Conservation (phyloP, 1,284 basidiomycete species). For the Mrakiaceae sp. region DNA sequence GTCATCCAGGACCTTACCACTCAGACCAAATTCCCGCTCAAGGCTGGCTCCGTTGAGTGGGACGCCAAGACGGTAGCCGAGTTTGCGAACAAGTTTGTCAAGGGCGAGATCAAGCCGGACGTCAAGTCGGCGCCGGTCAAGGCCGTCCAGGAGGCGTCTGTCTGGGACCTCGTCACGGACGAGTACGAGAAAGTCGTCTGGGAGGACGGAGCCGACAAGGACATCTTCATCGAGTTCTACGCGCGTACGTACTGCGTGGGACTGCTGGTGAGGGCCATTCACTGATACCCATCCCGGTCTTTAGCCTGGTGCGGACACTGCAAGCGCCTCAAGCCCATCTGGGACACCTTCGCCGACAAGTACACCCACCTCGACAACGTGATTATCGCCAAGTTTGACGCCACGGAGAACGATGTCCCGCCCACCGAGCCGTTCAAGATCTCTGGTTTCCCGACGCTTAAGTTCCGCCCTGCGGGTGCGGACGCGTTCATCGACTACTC, state of each 20-base stretch:
- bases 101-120: slow-evolving; percentile 64
- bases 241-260: slow-evolving; percentile 67
- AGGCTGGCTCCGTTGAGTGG: slow-evolving; percentile 41
- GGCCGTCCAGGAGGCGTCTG: slow-evolving; percentile 66
- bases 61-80: slow-evolving; percentile 40
- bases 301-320: slow-evolving; percentile 63
- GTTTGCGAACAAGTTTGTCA: slow-evolving; percentile 56
- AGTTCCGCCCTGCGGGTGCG: slow-evolving; percentile 86
- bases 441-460: slow-evolving; percentile 83
- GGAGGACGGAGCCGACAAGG: slow-evolving; percentile 63
- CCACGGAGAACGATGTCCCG: slow-evolving; percentile 81
- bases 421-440: slow-evolving; percentile 73
- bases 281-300: too few relatives aligned
- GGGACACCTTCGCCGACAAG: slow-evolving; percentile 82
- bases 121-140: slow-evolving; percentile 89
- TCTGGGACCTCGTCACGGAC: slow-evolving; percentile 76
- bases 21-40: slow-evolving; percentile 80
- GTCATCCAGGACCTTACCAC: slow-evolving; percentile 76
- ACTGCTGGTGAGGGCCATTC: too few relatives aligned
- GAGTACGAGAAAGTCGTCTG: slow-evolving; percentile 78
- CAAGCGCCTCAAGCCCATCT: slow-evolving; percentile 90
- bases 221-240: slow-evolving; percentile 95
- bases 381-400: slow-evolving; percentile 42
- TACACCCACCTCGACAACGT: slow-evolving; percentile 67
- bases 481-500: slow-evolving; percentile 83